A percentile compares a stretch with the other conserved stretches of the same genome.
Evolutionary conservation across 148 eudicot genomes (phyloP).

Genomic region (Simmondsia chinensis): DNA sequence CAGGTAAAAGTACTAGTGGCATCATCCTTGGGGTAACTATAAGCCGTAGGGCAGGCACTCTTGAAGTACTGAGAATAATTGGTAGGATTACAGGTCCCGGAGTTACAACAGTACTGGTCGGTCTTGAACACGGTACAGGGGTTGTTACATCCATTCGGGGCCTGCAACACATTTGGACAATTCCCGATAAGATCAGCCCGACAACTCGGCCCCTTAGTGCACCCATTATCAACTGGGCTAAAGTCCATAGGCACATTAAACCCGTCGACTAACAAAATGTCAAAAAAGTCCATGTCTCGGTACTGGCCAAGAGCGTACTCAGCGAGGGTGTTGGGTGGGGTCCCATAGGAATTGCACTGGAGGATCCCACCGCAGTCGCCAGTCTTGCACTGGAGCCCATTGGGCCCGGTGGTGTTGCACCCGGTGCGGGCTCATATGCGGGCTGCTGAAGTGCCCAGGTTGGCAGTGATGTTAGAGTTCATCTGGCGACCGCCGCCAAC

Average conservation of each 20-base stretch:
- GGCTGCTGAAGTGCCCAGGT: no score
- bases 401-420: conserved; percentile 15
- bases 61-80: conserved; percentile 29
- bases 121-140: conserved; percentile 33
- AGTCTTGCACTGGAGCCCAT: conserved; percentile 23
- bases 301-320: conserved; percentile 24
- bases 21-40: conserved; percentile 46
- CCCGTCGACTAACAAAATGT: conserved; percentile 43
- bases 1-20: conserved; percentile 31
- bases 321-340: conserved; percentile 33
- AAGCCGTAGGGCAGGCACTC: conserved; percentile 24
- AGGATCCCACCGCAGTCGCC: conserved; percentile 40
- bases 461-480: no score
- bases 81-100: conserved; percentile 22
- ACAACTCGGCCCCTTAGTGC: conserved; percentile 18
- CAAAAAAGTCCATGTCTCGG: conserved; percentile 32
- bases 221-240: conserved; percentile 17
- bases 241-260: conserved; percentile 45
- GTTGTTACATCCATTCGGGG: conserved; percentile 40
- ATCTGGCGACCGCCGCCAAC: no score
- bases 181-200: conserved; percentile 13
- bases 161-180: conserved; percentile 23
- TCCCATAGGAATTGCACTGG: conserved; percentile 17
- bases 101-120: conserved; percentile 28
- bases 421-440: no score